Base-by-base conservation (phyloP, 2,329 filamentous ascomycete genomes). In the Ceratocystis ficicola region DNA sequence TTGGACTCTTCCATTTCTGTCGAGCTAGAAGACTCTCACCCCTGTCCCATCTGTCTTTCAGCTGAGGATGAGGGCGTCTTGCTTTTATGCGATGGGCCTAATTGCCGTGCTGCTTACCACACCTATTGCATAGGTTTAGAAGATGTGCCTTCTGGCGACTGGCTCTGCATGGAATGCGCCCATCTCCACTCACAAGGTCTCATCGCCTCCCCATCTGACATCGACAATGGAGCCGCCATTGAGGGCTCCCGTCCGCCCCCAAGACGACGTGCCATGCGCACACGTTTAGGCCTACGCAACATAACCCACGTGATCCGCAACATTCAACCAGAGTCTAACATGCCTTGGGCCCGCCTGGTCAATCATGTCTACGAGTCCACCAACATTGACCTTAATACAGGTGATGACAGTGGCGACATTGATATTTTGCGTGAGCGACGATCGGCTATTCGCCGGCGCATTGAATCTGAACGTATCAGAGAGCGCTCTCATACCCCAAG, bases 131-230 rank as follows among this genome's bases (percentile, higher is more conserved):
- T 95, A 68, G 92, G 89, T 44, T 81, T 96, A 62, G 86, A 92
- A 68, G 77, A 80, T 64, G 84, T 95, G 66, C 91, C 92, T 25
- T 77, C 81, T 36, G 89, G 88, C 32, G 80, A 86, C 69, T 99
- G 93, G 92, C 96, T 93, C 74, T 99, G 94, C 77, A 86, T 94
- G 75, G 85, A 88, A 71, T 99, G 94, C 75, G 75, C 79, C 68
- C 80, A 83, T 68, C 73, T 81, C 28, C 77, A 82, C 61, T 71
- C 74, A 22, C 71, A 74, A 8, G 63, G 52, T 22, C 63, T 59
- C 7, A 59, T 59, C 2, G 28, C 55, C 28, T 15, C 55, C 5
- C 28, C 55, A n/a, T 59, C 55, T 59, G 55, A 59, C 20, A n/a
- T 32, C 44, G 12, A 44, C 44, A 50, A 32, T 36, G 48, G 25